phyloP scores from a whole-genome alignment of 2,329 filamentous ascomycete genomes.

The Arthroderma sp. region DNA sequence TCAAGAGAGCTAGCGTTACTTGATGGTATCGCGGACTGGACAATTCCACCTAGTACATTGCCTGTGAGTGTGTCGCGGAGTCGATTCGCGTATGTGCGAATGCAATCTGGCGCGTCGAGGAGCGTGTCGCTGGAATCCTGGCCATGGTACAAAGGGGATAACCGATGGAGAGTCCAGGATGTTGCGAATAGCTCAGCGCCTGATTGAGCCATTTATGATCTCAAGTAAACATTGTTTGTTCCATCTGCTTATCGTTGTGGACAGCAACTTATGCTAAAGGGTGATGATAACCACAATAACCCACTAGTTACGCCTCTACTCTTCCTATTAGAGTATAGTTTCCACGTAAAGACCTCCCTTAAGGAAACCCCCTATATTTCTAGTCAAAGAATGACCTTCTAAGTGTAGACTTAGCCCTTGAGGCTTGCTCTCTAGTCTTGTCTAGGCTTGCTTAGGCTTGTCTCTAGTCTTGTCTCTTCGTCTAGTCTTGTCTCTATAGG shows the following conservation, averaged over 20 bases:
- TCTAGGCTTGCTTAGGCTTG: too few relatives aligned
- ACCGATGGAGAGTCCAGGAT: conserved; percentile 43
- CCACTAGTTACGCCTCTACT: too few relatives aligned
- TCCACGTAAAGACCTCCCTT: too few relatives aligned
- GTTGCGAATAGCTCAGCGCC: conserved; percentile 34
- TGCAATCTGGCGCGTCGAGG: conserved; percentile 24
- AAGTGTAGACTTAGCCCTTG: too few relatives aligned
- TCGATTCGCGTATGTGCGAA: conserved; percentile 38
- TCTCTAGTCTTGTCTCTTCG: too few relatives aligned
- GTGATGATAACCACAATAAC: too few relatives aligned
- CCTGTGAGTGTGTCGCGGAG: conserved; percentile 40
- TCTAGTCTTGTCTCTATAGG: too few relatives aligned
- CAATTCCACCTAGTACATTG: conserved; percentile 36
- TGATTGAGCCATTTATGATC: conserved; percentile 11
- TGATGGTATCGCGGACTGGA: neutral
- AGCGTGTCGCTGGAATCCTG: conserved; percentile 25
- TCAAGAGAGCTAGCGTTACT: conserved; percentile 18
- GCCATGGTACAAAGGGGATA: conserved; percentile 43
- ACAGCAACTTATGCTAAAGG: too few relatives aligned
- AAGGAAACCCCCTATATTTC: too few relatives aligned
- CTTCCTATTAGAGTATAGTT: too few relatives aligned
- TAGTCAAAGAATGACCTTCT: too few relatives aligned
- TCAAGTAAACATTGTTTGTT: neutral
- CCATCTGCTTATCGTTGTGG: neutral
- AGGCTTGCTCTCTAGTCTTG: too few relatives aligned